Evolutionary conservation across 805 yeast species (phyloP).

Genomic region (Priceomyces melissophilus): DNA sequence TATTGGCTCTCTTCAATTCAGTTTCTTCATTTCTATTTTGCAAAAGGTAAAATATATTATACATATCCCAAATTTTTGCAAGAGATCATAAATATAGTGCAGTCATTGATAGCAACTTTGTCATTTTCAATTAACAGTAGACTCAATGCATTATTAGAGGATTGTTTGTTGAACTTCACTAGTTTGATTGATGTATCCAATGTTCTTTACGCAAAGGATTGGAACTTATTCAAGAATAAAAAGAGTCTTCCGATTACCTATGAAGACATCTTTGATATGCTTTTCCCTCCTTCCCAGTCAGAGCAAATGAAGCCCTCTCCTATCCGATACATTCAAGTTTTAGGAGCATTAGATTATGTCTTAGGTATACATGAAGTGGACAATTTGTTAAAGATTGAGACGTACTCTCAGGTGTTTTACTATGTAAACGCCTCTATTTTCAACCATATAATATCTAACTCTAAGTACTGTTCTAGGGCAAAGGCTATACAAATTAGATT

Average conservation of each 20-base stretch:
- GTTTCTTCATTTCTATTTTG: slow-evolving; percentile 71
- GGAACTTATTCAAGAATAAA: slow-evolving; percentile 50
- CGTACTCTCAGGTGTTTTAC: slow-evolving; percentile 71
- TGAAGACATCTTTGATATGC: slow-evolving; percentile 70
- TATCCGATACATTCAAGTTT: slow-evolving; percentile 72
- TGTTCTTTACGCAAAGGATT: slow-evolving; percentile 68
- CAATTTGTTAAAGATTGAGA: slow-evolving; percentile 71
- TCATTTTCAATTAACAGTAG: slow-evolving; percentile 64
- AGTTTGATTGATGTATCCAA: slow-evolving; percentile 80
- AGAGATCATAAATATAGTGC: slow-evolving; percentile 57
- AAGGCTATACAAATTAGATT: slow-evolving; percentile 87
- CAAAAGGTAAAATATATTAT: slow-evolving; percentile 57
- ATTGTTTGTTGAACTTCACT: slow-evolving; percentile 69
- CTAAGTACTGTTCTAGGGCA: slow-evolving; percentile 71
- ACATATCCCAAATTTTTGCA: slow-evolving; percentile 59
- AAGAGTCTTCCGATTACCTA: slow-evolving; percentile 48
- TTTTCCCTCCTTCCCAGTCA: slow-evolving; percentile 80
- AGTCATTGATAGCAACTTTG: slow-evolving; percentile 62
- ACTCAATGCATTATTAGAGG: slow-evolving; percentile 54
- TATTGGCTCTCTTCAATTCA: slow-evolving; percentile 87
- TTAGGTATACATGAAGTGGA: slow-evolving; percentile 78
- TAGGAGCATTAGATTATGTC: slow-evolving; percentile 86
- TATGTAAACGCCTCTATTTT: slow-evolving; percentile 74
- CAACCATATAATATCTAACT: slow-evolving; percentile 64
- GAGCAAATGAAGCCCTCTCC: slow-evolving; percentile 90